Conservation (phyloP, 306 rosid genomes). For the Dryas drummondii region DNA sequence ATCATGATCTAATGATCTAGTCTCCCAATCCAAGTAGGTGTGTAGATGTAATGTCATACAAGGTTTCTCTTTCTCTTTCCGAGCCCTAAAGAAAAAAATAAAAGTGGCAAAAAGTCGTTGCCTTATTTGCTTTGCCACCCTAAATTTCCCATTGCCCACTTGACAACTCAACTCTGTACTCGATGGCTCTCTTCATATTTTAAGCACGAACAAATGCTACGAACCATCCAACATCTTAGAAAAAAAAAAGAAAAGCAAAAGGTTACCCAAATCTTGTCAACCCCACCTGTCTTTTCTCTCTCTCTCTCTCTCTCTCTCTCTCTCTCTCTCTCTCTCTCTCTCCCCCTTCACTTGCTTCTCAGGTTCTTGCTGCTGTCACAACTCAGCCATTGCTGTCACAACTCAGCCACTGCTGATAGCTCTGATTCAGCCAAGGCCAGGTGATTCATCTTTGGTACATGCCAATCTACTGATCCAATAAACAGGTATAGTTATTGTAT, state of each 20-base stretch:
- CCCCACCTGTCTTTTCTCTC: conserved; percentile 2
- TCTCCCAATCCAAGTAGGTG: not conserved
- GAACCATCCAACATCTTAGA: not conserved
- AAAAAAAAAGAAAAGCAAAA: not conserved
- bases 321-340: not conserved
- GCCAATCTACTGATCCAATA: not conserved
- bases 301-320: not conserved
- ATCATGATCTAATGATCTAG: not conserved
- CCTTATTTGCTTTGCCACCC: not conserved
- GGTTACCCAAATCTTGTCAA: conserved; percentile 2
- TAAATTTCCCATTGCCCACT: not conserved
- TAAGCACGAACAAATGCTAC: not conserved
- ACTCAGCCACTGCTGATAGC: not conserved
- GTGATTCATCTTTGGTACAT: conserved; percentile 3
- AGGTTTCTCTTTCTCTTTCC: not conserved
- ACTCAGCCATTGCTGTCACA: not conserved
- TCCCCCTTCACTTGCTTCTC: not conserved
- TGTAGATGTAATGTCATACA: not conserved
- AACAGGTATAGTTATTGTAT: not conserved
- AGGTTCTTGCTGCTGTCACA: not conserved
- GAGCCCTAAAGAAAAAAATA: not conserved
- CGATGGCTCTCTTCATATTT: not conserved
- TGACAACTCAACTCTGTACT: not conserved
- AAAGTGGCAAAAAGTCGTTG: not conserved
- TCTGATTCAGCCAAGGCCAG: not conserved